These are phyloP conservation scores for Mycena floridula DNA, from an alignment of 768 basidiomycete genomes.

Conservation along the genomic window DNA sequence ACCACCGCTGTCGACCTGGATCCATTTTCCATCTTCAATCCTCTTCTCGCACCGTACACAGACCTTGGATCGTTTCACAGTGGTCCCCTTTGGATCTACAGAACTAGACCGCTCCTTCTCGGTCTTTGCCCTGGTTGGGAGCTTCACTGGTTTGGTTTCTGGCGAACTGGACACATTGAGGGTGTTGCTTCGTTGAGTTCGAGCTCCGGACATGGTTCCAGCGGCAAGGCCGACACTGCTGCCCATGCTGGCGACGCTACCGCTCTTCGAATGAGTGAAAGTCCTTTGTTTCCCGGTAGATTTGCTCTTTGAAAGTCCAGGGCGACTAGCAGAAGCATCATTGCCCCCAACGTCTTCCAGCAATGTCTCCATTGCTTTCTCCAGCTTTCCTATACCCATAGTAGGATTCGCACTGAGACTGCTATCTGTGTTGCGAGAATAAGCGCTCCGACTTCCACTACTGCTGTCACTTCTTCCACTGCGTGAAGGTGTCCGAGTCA, in stretches of 20 bases:
- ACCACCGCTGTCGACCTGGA: slow-evolving; percentile 65
- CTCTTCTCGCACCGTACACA: slow-evolving; percentile 66
- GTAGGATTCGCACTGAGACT: slow-evolving; percentile 9
- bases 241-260: too few relatives aligned
- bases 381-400: slow-evolving; percentile 24
- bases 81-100: slow-evolving; percentile 17
- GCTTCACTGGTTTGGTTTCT: slow-evolving; percentile 42
- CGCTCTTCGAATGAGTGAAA: too few relatives aligned
- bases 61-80: slow-evolving; percentile 26
- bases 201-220: slow-evolving; percentile 5
- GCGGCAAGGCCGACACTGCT: too few relatives aligned
- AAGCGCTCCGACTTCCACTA: not conserved
- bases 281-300: slow-evolving; percentile 21
- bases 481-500: slow-evolving; percentile 12
- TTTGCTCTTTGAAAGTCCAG: slow-evolving; percentile 25
- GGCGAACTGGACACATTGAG: slow-evolving; percentile 39
- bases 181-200: slow-evolving; percentile 43
- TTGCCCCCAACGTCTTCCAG: slow-evolving; percentile 38
- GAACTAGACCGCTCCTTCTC: slow-evolving; percentile 14
- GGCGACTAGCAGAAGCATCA: too few relatives aligned
- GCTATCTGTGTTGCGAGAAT: slow-evolving; percentile 15
- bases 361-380: slow-evolving; percentile 46
- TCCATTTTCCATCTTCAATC: slow-evolving; percentile 82
- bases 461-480: slow-evolving; percentile 19
- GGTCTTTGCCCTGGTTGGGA: slow-evolving; percentile 52